A percentile compares a stretch with the other conserved stretches of the same genome.
Evolutionary conservation across 768 basidiomycete species (phyloP).

Genomic region (Trichaptum fuscoviolaceum): DNA sequence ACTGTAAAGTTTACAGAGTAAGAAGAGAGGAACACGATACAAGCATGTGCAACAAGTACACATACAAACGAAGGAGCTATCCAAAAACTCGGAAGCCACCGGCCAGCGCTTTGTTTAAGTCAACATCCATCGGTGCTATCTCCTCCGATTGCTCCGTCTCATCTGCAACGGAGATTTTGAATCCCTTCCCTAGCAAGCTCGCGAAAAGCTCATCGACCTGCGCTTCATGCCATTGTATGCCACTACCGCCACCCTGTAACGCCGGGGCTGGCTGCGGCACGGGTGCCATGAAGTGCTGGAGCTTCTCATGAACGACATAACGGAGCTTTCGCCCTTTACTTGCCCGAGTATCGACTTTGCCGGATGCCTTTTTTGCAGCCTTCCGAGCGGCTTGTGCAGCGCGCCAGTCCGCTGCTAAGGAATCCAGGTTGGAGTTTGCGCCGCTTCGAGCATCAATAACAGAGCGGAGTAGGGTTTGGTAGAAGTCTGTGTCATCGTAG

Average conservation of each 20-base stretch:
- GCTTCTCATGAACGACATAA: conserved; percentile 84
- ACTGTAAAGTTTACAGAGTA: not conserved
- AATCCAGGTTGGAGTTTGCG: conserved; percentile 25
- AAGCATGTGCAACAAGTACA: not conserved
- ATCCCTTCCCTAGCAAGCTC: conserved; percentile 74
- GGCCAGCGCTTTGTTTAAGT: not conserved
- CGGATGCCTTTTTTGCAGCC: conserved; percentile 59
- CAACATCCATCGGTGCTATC: not conserved
- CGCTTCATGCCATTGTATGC: conserved; percentile 77
- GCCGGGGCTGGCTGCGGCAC: conserved; percentile 40
- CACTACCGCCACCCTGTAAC: conserved; percentile 30
- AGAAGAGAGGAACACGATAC: not conserved
- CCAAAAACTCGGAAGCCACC: conserved; percentile 2
- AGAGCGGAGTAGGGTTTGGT: conserved; percentile 86
- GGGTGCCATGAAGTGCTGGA: conserved; percentile 96
- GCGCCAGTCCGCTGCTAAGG: conserved; percentile 51
- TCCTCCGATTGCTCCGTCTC: not conserved
- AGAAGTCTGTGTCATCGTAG: conserved; percentile 91
- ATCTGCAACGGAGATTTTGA: conserved; percentile 3
- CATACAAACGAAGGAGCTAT: too few species aligned
- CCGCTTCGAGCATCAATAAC: conserved; percentile 68
- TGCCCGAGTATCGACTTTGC: conserved; percentile 81
- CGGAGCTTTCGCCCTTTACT: conserved; percentile 93
- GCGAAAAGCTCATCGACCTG: conserved; percentile 94
- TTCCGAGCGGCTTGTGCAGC: conserved; percentile 60